Conservation (phyloP, 768 basidiomycete genomes). For the Ramaria sp. region DNA sequence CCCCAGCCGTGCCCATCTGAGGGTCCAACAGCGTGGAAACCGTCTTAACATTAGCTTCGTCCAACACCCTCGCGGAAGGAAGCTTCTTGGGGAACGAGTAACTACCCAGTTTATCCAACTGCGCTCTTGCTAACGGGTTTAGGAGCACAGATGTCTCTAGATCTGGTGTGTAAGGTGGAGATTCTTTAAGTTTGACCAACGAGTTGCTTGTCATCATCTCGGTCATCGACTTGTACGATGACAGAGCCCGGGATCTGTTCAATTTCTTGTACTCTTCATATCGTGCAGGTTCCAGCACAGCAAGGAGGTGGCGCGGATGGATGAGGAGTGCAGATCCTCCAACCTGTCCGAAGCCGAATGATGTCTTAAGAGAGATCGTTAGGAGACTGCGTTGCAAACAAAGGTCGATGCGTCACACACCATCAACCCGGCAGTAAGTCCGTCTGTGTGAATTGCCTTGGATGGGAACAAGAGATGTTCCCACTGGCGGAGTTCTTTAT, state of each 20-base stretch:
- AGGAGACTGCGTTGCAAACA: background rate
- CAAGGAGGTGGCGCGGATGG: conserved; percentile 87
- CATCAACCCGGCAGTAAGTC: conserved; percentile 81
- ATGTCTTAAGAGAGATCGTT: conserved; percentile 41
- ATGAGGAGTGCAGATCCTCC: conserved; percentile 85
- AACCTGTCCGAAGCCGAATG: conserved; percentile 98
- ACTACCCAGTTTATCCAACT: conserved; percentile 77
- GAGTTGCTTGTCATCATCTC: conserved; percentile 93
- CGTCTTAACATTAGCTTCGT: conserved; percentile 58
- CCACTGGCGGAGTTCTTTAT: conserved; percentile 83
- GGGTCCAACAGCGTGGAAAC: conserved; percentile 43
- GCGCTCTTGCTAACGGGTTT: conserved; percentile 86
- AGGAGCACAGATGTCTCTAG: conserved; percentile 79
- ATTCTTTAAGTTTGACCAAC: conserved; percentile 90
- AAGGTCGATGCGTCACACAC: conserved; percentile 23
- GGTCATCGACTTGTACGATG: conserved; percentile 85
- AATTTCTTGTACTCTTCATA: conserved; percentile 70
- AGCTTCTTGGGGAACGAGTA: conserved; percentile 69
- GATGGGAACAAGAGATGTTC: conserved; percentile 95
- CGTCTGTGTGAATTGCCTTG: conserved; percentile 89
- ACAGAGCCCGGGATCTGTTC: conserved; percentile 53
- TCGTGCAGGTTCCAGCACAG: conserved; percentile 62
- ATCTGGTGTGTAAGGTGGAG: conserved; percentile 78
- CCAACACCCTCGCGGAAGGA: conserved; percentile 35
- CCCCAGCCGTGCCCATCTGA: conserved; percentile 47